phyloP scores from a whole-genome alignment of 768 basidiomycete genomes.

The Phanerochaete carnosa region DNA sequence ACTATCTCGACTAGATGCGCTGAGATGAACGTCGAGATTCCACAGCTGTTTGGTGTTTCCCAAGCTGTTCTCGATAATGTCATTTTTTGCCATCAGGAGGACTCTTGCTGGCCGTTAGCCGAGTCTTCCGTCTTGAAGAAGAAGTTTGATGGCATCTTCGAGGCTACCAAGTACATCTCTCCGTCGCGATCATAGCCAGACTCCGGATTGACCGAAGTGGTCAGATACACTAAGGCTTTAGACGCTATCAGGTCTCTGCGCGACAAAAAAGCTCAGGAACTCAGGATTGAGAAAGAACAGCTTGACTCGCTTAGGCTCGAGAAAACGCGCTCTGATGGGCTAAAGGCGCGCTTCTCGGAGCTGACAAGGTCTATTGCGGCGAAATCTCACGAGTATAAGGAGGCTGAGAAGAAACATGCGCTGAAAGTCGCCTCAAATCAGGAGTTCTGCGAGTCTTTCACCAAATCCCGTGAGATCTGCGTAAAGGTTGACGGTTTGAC shows the following conservation, averaged over 20 bases:
- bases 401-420: constrained; percentile 63
- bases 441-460: constrained; percentile 78
- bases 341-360: constrained; percentile 62
- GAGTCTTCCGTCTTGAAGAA: constrained; percentile 92
- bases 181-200: not conserved
- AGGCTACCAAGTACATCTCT: constrained; percentile 83
- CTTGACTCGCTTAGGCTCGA: constrained; percentile 77
- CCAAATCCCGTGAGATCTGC: constrained; percentile 84
- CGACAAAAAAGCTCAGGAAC: constrained; percentile 86
- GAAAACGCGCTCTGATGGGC: constrained; percentile 84
- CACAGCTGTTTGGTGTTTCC: constrained; percentile 89
- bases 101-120: constrained; percentile 95
- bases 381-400: constrained; percentile 74
- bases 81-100: constrained; percentile 99
- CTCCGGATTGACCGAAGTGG: not conserved
- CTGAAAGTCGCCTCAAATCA: constrained; percentile 63
- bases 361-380: constrained; percentile 57
- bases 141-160: constrained; percentile 99
- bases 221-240: constrained; percentile 93
- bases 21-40: constrained; percentile 94
- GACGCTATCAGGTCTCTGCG: constrained; percentile 87
- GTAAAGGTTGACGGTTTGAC: constrained; percentile 62
- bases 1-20: constrained; percentile 97
- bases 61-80: constrained; percentile 99
- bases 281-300: constrained; percentile 91